A percentile compares a stretch with the other conserved stretches of the same genome.
phyloP scores from a whole-genome alignment of 768 basidiomycete species.

The Agrocybe praecox region DNA sequence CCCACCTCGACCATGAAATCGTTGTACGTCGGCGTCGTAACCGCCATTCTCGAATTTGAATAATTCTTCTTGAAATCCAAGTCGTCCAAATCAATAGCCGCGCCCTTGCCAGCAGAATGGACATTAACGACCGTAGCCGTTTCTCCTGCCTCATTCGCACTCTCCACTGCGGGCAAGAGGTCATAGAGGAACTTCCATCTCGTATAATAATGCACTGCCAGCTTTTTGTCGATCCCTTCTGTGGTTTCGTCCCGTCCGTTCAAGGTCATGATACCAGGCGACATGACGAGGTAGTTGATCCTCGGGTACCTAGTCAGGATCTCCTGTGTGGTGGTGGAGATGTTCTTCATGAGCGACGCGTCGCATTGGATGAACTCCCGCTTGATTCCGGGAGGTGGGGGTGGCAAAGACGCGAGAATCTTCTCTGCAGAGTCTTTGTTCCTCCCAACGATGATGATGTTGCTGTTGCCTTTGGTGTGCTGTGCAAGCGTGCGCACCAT shows the following conservation, averaged over 20 bases:
- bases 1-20: conserved; percentile 57
- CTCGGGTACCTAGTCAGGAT: conserved; percentile 37
- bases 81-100: conserved; percentile 45
- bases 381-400: conserved; percentile 11
- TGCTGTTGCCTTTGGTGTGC: conserved; percentile 49
- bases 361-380: conserved; percentile 60
- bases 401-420: conserved; percentile 45
- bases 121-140: conserved; percentile 53
- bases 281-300: conserved; percentile 55
- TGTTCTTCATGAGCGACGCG: conserved; percentile 52
- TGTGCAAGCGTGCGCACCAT: conserved; percentile 48
- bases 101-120: conserved; percentile 34
- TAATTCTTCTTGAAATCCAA: conserved; percentile 53
- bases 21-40: conserved; percentile 45
- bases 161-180: conserved; percentile 43
- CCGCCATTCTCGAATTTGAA: conserved; percentile 32
- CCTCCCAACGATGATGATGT: conserved; percentile 56
- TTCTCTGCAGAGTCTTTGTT: conserved; percentile 49
- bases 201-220: conserved; percentile 31
- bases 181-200: conserved; percentile 53
- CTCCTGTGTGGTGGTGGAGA: conserved; percentile 32
- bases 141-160: conserved; percentile 46
- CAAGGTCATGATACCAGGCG: conserved; percentile 39
- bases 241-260: conserved; percentile 23
- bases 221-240: conserved; percentile 30